phyloP scores from a whole-genome alignment of 345 rosid genomes.

The Citrus medica region DNA sequence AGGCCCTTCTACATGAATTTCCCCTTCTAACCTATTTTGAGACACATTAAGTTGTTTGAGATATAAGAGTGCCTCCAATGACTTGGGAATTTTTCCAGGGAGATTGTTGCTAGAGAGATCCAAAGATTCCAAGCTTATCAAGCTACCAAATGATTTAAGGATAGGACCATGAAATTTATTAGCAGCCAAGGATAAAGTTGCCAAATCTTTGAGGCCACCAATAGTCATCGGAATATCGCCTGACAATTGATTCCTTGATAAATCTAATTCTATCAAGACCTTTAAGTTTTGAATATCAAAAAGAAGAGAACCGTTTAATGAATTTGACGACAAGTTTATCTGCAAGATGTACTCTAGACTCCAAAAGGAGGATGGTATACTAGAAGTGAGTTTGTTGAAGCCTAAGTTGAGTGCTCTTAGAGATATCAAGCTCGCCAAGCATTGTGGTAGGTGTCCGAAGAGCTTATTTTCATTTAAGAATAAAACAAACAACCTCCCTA shows the following conservation, averaged over 20 bases:
- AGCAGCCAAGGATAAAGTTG: no score
- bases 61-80: not conserved
- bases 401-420: not conserved
- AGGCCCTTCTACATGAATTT: not conserved
- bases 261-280: no score
- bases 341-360: not conserved
- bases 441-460: not conserved
- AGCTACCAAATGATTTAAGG: not conserved
- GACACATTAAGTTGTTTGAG: not conserved
- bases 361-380: not conserved
- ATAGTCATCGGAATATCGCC: no score
- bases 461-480: not conserved
- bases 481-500: not conserved
- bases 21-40: not conserved
- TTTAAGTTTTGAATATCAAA: no score
- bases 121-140: not conserved
- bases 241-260: no score
- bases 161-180: not conserved
- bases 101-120: not conserved
- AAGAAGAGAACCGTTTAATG: no score
- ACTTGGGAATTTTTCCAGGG: not conserved
- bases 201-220: no score
- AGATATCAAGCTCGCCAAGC: not conserved
- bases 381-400: not conserved
- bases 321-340: not conserved